These are phyloP conservation scores for Bipolaris bicolor DNA, from an alignment of 2,329 filamentous ascomycete genomes.

Conservation along the genomic window DNA sequence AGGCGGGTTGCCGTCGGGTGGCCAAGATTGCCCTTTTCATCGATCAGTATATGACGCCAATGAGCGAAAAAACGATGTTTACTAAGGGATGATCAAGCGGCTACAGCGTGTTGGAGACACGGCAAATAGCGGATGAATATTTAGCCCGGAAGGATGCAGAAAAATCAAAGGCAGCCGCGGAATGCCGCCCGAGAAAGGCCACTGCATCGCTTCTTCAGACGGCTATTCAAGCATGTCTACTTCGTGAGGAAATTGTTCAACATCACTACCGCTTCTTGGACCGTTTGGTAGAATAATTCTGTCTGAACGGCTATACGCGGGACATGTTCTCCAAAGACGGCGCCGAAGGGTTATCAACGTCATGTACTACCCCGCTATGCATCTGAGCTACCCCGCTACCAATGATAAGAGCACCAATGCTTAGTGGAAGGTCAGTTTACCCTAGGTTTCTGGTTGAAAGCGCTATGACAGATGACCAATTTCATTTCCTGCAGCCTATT, in stretches of 20 bases:
- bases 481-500: neutral
- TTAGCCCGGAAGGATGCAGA: conserved; percentile 18
- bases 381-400: conserved; percentile 33
- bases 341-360: conserved; percentile 13
- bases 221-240: neutral
- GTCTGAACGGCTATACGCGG: conserved; percentile 17
- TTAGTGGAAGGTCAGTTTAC: neutral
- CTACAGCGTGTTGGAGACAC: neutral
- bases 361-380: conserved; percentile 31
- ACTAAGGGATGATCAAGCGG: conserved; percentile 12
- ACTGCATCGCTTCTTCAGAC: neutral
- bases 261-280: neutral
- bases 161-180: conserved; percentile 14
- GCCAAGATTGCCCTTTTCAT: neutral
- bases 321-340: neutral
- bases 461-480: neutral
- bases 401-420: conserved; percentile 13
- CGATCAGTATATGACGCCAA: neutral
- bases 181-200: conserved; percentile 4
- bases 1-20: neutral
- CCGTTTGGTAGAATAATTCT: neutral
- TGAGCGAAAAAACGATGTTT: neutral
- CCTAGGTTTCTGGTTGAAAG: neutral
- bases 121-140: conserved; percentile 31
- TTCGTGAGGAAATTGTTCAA: neutral